Evolutionary conservation across 225 moss, liverwort and hornwort species (phyloP), one percentile per base, ranked within the genome.

Genomic region (Takakia lepidozioides): DNA sequence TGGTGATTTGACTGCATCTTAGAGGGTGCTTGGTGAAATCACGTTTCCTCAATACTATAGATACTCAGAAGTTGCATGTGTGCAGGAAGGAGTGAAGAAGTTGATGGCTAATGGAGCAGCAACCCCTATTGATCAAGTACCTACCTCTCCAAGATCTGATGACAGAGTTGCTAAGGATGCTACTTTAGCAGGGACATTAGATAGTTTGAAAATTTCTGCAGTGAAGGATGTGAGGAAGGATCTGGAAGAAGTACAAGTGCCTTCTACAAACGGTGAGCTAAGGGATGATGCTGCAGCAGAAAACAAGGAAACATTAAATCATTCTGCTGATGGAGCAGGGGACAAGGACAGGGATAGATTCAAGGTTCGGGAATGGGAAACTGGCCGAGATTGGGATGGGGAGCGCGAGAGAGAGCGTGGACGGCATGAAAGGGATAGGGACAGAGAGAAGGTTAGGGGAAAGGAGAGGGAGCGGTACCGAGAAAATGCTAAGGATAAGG

Each of bases 81-180:
- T 63, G 23, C 98, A 98, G 98, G 85, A 78, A 41, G 81, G 80
- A 49, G 61, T 91, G 51, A 70, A 83, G 36, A 98, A 87, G 72
- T 58, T 69, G 13, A 62, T 76, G 39, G 66, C 60, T 34, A 91
- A 98, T 64, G 98, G 91, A 57, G 62, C 71, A 53, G 70, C 57
- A n/a, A n/a, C n/a, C 14, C 39, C 70, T 16, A 26, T 43, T 49
- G 58, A 66, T 47, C 60, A 62, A 49, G 53, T 68, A 46, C 61
- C 56, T 29, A 63, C 58, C 44, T 58, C 50, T 45, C 54, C 74
- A 44, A 66, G 52, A 49, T 54, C 62, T 23, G 84, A 78, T 60
- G 64, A 49, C 51, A 59, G 59, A 24, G 39, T 55, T 29, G 39
- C 51, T 25, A 68, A 75, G 53, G 63, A 59, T 16, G 44, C 75